Percentiles rank a stretch among this genome's conserved stretches.
These are phyloP conservation scores for Simplicillium aogashimaense DNA, from an alignment of 2,329 filamentous ascomycete species.

Conservation along the genomic window DNA sequence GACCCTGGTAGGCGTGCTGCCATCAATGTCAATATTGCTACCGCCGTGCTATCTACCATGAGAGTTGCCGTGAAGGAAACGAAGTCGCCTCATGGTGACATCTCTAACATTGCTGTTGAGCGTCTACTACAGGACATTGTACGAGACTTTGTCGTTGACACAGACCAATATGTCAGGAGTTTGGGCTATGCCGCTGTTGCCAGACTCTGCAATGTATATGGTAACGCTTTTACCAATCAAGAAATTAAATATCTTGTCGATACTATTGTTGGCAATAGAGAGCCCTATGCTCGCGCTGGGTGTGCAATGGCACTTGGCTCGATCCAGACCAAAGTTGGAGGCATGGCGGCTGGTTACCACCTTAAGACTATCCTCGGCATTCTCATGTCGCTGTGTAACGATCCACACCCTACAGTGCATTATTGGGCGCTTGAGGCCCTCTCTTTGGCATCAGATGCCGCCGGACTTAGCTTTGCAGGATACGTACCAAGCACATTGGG, in stretches of 20 bases:
- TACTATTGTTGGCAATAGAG: conserved; percentile 85
- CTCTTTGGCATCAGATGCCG: conserved; percentile 78
- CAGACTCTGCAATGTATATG: conserved; percentile 72
- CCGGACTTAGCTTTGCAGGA: conserved; percentile 81
- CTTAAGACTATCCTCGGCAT: conserved; percentile 96
- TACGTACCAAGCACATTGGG: conserved; percentile 87
- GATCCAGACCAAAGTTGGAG: conserved; percentile 91
- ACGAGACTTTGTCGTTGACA: conserved; percentile 65
- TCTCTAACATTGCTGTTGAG: conserved; percentile 68
- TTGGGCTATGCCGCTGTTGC: conserved; percentile 80
- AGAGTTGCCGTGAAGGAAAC: conserved; percentile 81
- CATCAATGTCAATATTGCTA: conserved; percentile 81
- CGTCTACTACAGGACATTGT: conserved; percentile 71
- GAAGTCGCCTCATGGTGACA: conserved; percentile 58
- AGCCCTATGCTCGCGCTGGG: conserved; percentile 85
- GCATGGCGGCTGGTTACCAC: conserved; percentile 94
- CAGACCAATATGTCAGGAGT: conserved; percentile 76
- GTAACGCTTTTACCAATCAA: conserved; percentile 77
- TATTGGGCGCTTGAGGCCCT: conserved; percentile 93
- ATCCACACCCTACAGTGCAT: conserved; percentile 89
- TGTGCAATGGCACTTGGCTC: conserved; percentile 89
- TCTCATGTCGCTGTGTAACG: conserved; percentile 93
- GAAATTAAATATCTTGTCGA: conserved; percentile 91
- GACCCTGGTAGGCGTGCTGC: conserved; percentile 84
- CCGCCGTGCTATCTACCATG: conserved; percentile 69